Evolutionary conservation across 495 filamentous ascomycete species (phyloP).

Genomic region (Podospora appendiculata): DNA sequence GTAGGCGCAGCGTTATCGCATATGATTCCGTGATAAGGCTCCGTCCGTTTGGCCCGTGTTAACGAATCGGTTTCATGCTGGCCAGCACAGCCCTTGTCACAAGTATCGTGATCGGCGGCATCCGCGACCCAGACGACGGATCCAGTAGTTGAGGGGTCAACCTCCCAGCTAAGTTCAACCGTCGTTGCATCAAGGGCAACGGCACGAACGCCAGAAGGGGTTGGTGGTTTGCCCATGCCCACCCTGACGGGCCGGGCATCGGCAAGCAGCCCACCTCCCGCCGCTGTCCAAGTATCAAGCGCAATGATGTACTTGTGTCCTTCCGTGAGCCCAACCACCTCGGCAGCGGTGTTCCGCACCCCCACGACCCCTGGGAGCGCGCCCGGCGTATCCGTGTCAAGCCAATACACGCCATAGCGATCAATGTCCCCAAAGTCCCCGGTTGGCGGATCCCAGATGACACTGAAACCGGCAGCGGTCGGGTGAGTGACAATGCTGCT

Average conservation of each 20-base stretch:
- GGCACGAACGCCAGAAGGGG: background rate
- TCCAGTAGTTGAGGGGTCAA: background rate
- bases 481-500: conserved; percentile 5
- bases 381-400: conserved; percentile 7
- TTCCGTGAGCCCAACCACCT: conserved; percentile 1
- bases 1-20: background rate
- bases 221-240: conserved; percentile 2
- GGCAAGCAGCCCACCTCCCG: conserved; percentile 4
- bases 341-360: background rate
- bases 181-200: background rate
- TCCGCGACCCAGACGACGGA: conserved; percentile 2
- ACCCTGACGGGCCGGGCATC: conserved; percentile 6
- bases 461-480: conserved; percentile 1
- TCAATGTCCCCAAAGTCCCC: conserved; percentile 4
- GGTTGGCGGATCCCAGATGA: conserved; percentile 3
- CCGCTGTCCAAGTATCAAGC: conserved; percentile 12
- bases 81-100: background rate
- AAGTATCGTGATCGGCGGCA: background rate
- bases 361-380: conserved; percentile 3
- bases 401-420: conserved; percentile 7
- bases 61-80: background rate
- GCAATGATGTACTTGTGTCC: conserved; percentile 11
- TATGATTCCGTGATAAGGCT: no score
- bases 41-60: no score
- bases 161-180: conserved; percentile 6